Evolutionary conservation across 176 grass and related monocot genomes (phyloP), one percentile per base, ranked within the genome.

Genomic region (Panicum miliaceum): DNA sequence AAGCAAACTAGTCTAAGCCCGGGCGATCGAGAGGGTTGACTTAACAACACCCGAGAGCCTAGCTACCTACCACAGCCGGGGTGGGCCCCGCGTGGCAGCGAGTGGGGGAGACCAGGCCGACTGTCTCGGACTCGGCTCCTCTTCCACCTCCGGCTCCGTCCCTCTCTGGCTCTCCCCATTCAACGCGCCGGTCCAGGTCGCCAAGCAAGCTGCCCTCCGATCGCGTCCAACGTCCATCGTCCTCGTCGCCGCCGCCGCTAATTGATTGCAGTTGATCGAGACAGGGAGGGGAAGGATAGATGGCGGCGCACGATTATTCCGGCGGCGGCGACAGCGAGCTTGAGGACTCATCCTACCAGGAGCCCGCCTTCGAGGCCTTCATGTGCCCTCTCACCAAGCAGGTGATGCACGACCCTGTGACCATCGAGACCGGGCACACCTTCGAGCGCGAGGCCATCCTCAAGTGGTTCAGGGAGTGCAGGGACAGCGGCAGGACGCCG

Each of bases 391-490:
- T 98, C 12, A 95, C 91, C 0, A 87, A 81, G 69, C 91, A 92
- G 85, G 86, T 98, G 12, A 93, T 98, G 96, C 57, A 59, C 3
- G 93, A 98, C 35, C 96, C 96, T 0, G 91, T 92, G 7, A 92
- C 83, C 66, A 92, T 98, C 68, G 96, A 98, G 72, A 95, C 83
- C 0, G 96, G 93, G 12, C 92, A 95, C 64, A 98, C 96, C 8
- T 98, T 98, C 12, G 96, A 98, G 76, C 86, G 89, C 3, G 91
- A 93, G 78, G 93, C 96, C 64, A 98, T 98, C 54, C 75, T 89
- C 57, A 95, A 98, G 78, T 98, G 96, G 96, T 93, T 98, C 77
- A 76, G 76, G 29, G 89, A 98, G 82, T 98, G 93, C 87, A 77
- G 87, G 34, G 91, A 98, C 79, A 92, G 26, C 18, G 93, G 93